Conservation (phyloP, 352 stramenopile genomes). For the Phytophthora uliginosa region DNA sequence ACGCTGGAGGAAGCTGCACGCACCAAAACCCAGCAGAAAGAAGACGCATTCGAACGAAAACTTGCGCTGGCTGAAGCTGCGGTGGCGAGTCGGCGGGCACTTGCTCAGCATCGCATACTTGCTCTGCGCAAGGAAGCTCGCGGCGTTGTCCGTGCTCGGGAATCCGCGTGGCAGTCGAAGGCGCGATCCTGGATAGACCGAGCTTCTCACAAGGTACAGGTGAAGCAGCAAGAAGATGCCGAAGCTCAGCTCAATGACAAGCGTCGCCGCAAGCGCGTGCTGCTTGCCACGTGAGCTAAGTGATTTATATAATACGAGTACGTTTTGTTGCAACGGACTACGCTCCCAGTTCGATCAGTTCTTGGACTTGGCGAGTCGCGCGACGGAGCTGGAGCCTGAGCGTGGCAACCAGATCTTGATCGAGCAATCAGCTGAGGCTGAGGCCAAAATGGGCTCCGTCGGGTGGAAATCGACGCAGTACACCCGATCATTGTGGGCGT, state of each 20-base stretch:
- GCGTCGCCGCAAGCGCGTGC: conserved; percentile 71
- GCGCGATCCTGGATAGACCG: conserved; percentile 88
- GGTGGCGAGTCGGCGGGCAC: conserved; percentile 74
- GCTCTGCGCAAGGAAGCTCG: conserved; percentile 84
- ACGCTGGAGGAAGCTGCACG: conserved; percentile 49
- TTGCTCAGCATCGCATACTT: conserved; percentile 81
- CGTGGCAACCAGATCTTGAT: conserved; percentile 91
- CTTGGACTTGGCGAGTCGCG: conserved; percentile 72
- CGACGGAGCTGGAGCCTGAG: conserved; percentile 47
- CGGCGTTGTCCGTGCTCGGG: conserved; percentile 69
- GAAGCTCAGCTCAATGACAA: conserved; percentile 81
- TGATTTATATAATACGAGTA: conserved; percentile 34
- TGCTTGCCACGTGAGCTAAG: conserved; percentile 53
- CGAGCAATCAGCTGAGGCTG: conserved; percentile 85
- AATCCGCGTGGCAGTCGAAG: conserved; percentile 88
- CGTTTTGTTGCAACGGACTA: not conserved
- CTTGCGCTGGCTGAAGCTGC: conserved; percentile 75
- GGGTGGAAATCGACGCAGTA: conserved; percentile 93
- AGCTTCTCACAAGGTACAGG: conserved; percentile 88
- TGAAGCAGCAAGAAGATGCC: conserved; percentile 93
- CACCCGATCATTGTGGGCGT: conserved; percentile 89
- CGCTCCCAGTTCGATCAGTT: conserved; percentile 32
- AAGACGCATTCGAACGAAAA: conserved; percentile 84
- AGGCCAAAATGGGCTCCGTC: conserved; percentile 86
- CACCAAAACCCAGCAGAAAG: conserved; percentile 69